phyloP scores from a whole-genome alignment of 495 filamentous ascomycete species.

The Immersiella caudata region DNA sequence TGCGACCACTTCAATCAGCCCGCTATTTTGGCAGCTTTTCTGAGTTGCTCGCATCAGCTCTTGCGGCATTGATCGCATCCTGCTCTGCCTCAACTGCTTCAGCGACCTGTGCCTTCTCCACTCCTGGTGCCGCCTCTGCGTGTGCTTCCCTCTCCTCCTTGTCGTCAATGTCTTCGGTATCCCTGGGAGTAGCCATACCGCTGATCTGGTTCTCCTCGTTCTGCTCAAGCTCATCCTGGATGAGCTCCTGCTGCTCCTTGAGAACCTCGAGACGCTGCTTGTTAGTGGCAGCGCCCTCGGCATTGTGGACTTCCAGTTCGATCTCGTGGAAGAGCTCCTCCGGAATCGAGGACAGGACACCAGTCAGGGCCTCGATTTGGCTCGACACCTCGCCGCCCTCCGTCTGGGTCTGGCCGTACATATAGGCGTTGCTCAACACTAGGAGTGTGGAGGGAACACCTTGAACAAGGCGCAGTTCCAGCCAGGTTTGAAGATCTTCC shows the following conservation, averaged over 20 bases:
- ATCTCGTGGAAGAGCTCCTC: conserved; percentile 99
- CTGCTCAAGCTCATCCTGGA: conserved; percentile 95
- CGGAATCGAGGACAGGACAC: conserved; percentile 89
- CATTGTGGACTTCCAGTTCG: conserved; percentile 95
- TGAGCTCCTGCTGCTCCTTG: conserved; percentile 97
- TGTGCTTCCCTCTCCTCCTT: conserved; percentile 53
- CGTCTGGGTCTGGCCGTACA: conserved; percentile 78
- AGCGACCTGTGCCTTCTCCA: conserved; percentile 45
- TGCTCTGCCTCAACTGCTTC: conserved; percentile 51
- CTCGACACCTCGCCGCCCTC: conserved; percentile 75
- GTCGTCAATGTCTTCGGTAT: conserved; percentile 84
- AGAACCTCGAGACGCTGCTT: conserved; percentile 99
- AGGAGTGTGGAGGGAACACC: conserved; percentile 92
- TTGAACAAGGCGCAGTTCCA: conserved; percentile 90
- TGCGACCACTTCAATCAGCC: background rate
- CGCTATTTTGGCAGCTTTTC: background rate
- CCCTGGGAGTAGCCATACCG: conserved; percentile 70
- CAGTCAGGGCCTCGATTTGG: conserved; percentile 91
- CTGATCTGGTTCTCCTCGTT: conserved; percentile 70
- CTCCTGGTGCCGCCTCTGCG: conserved; percentile 38
- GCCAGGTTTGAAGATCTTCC: conserved; percentile 92
- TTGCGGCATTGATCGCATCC: conserved; percentile 34
- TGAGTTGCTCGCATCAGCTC: conserved; percentile 17
- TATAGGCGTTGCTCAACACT: conserved; percentile 95
- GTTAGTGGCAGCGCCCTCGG: conserved; percentile 97